phyloP scores from a whole-genome alignment of 441 rosid species.

The Pelargonium myrrhifolium region DNA sequence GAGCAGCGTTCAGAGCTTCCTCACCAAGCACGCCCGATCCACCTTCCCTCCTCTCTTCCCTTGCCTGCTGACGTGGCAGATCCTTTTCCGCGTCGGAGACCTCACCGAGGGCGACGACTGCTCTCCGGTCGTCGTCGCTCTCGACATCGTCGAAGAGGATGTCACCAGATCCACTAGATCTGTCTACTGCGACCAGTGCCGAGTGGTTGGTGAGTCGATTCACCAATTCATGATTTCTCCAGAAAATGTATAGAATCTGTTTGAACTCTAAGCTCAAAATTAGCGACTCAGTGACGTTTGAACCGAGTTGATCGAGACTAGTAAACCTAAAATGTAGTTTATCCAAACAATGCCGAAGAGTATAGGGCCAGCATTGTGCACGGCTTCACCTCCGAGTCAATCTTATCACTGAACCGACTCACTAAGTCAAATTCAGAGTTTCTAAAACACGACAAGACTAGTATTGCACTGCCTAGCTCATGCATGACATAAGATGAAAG shows the following conservation, averaged over 20 bases:
- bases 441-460: not conserved
- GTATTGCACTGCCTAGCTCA: not conserved
- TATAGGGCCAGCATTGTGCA: not conserved
- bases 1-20: conserved; percentile 27
- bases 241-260: not conserved
- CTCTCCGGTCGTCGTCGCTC: conserved; percentile 29
- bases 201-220: conserved; percentile 62
- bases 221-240: conserved; percentile 2
- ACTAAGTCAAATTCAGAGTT: not conserved
- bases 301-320: not conserved
- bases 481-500: not conserved
- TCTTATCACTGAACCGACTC: not conserved
- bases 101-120: conserved; percentile 30
- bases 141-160: conserved; percentile 62
- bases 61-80: conserved; percentile 52
- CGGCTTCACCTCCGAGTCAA: no score
- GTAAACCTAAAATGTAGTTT: no score
- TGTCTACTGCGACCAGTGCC: conserved; percentile 67
- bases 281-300: not conserved
- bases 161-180: conserved; percentile 58
- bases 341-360: no score
- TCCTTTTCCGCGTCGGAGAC: conserved; percentile 47
- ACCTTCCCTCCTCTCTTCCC: conserved; percentile 40
- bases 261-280: not conserved
- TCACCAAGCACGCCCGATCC: conserved; percentile 32